Evolutionary conservation across 2,329 filamentous ascomycete genomes (phyloP).

Genomic region (Fusarium circinatum): DNA sequence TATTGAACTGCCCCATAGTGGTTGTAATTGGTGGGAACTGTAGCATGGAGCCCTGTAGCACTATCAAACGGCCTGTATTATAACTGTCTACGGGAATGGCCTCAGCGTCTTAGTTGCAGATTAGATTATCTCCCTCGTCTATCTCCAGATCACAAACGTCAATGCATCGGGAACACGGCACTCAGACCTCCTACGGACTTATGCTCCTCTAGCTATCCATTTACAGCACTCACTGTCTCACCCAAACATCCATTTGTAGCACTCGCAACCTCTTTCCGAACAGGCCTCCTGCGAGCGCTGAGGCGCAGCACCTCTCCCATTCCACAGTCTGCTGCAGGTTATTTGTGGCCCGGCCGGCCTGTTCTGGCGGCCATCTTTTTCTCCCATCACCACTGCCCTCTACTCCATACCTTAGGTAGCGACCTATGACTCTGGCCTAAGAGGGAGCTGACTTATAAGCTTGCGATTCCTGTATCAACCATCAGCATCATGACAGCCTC

Average conservation of each 20-base stretch:
- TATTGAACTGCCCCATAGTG: not conserved
- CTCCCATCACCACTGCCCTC: conserved; percentile 27
- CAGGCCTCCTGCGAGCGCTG: conserved; percentile 33
- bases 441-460: conserved; percentile 35
- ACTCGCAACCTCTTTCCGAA: not conserved
- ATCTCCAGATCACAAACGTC: not conserved
- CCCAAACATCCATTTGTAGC: conserved; percentile 2
- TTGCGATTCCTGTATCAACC: conserved; percentile 12
- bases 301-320: conserved; percentile 31
- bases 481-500: conserved; percentile 30
- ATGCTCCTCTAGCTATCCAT: conserved; percentile 15
- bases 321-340: conserved; percentile 15
- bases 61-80: not conserved
- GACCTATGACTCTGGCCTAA: conserved; percentile 16
- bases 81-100: not conserved
- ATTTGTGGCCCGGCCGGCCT: conserved; percentile 19
- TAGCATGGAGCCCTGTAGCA: not conserved
- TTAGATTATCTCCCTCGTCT: not conserved
- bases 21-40: not conserved
- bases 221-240: conserved; percentile 20
- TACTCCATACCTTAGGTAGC: not conserved
- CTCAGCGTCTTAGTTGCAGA: not conserved
- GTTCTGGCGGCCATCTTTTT: conserved; percentile 27
- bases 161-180: conserved; percentile 19
- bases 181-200: not conserved